phyloP scores from a whole-genome alignment of 2,329 filamentous ascomycete genomes.

The Stachybotrys echinatus region DNA sequence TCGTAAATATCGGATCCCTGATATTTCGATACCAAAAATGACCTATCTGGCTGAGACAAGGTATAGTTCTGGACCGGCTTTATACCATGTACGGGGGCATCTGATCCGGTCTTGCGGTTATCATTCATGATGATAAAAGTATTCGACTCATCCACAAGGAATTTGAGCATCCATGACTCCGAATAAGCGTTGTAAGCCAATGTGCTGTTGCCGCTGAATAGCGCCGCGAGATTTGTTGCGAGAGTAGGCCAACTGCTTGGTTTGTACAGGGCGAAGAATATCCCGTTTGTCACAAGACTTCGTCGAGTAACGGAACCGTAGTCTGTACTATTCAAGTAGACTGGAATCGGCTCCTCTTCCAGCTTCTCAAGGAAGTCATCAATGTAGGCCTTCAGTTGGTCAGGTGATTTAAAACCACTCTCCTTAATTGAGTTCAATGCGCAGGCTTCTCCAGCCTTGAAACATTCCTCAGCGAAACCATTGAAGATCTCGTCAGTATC shows the following conservation, averaged over 20 bases:
- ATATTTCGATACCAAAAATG: conserved; percentile 17
- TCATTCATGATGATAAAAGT: background rate
- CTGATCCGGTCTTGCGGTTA: background rate
- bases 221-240: conserved; percentile 24
- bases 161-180: conserved; percentile 5
- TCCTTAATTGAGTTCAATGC: conserved; percentile 29
- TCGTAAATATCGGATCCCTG: conserved; percentile 1
- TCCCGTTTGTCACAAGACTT: conserved; percentile 25
- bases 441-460: conserved; percentile 39
- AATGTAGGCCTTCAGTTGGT: conserved; percentile 26
- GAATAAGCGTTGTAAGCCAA: conserved; percentile 27
- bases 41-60: conserved; percentile 21
- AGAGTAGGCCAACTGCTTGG: conserved; percentile 30
- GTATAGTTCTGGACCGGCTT: conserved; percentile 10
- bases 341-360: conserved; percentile 29
- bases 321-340: conserved; percentile 35
- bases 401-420: conserved; percentile 18
- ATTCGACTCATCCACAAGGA: background rate
- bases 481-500: conserved; percentile 23
- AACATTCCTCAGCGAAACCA: conserved; percentile 28
- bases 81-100: background rate
- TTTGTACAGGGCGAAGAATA: conserved; percentile 34
- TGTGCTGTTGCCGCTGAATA: conserved; percentile 35
- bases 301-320: conserved; percentile 31
- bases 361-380: conserved; percentile 25